Percentiles rank a stretch among this genome's conserved stretches.
phyloP scores from a whole-genome alignment of 2,329 filamentous ascomycete species.

The Colletotrichum sp. region DNA sequence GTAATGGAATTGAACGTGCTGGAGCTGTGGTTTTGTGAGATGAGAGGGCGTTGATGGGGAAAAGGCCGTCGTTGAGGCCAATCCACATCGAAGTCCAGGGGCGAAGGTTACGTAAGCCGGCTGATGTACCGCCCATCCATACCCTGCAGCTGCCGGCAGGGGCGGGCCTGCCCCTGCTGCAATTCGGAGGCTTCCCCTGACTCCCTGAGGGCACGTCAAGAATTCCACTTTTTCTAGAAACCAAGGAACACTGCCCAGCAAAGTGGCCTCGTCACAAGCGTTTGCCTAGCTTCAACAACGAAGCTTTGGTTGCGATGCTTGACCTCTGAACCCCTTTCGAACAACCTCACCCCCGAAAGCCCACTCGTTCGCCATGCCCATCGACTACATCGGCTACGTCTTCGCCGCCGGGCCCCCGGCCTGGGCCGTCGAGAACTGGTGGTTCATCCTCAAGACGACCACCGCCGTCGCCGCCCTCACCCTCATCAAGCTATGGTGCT shows the following conservation, averaged over 20 bases:
- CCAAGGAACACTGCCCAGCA: not conserved
- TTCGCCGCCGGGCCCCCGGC: slow-evolving; percentile 53
- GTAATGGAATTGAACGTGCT: not conserved
- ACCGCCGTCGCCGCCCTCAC: slow-evolving; percentile 41
- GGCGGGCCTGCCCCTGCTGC: slow-evolving; percentile 9
- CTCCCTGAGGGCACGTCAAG: not conserved
- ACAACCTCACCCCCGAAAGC: not conserved
- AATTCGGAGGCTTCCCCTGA: not conserved
- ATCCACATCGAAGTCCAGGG: not conserved
- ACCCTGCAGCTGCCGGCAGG: not conserved
- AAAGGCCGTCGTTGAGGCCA: not conserved
- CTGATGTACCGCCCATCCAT: not conserved
- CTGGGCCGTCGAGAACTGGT: slow-evolving; percentile 50
- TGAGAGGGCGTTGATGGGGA: not conserved
- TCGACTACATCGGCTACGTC: slow-evolving; percentile 54
- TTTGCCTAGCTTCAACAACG: not conserved
- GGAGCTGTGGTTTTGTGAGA: not conserved
- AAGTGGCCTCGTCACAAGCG: not conserved
- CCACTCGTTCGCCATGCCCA: slow-evolving; percentile 47
- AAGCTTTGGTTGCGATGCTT: not conserved
- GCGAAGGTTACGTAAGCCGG: not conserved
- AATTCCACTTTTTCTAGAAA: slow-evolving; percentile 16
- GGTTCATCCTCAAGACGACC: slow-evolving; percentile 43
- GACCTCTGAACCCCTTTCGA: not conserved
- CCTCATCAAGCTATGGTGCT: slow-evolving; percentile 74